phyloP scores from a whole-genome alignment of 768 basidiomycete species.

The Flagelloscypha sp. region DNA sequence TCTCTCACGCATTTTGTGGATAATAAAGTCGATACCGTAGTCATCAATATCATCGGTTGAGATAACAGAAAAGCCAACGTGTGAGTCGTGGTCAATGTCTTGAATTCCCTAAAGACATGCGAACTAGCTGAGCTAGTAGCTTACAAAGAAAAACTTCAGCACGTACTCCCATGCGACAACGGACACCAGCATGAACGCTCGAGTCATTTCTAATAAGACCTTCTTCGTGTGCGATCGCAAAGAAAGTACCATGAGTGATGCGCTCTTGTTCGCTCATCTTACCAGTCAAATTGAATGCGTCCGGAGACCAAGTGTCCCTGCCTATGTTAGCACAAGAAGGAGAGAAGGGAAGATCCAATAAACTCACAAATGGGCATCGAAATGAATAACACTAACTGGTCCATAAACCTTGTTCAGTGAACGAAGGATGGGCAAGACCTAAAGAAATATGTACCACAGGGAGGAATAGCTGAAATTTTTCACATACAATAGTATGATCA shows the following conservation, averaged over 20 bases:
- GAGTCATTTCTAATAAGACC: slow-evolving; percentile 71
- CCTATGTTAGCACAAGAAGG: slow-evolving; percentile 35
- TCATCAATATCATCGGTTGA: slow-evolving; percentile 82
- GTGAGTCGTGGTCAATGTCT: slow-evolving; percentile 73
- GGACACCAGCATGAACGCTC: slow-evolving; percentile 80
- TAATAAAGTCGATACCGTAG: slow-evolving; percentile 69
- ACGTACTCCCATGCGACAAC: slow-evolving; percentile 53
- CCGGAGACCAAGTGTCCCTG: slow-evolving; percentile 74
- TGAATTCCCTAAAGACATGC: slow-evolving; percentile 68
- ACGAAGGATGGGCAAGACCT: slow-evolving; percentile 45
- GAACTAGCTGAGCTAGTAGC: too few relatives aligned
- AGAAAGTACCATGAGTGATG: slow-evolving; percentile 86
- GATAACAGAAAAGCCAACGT: slow-evolving; percentile 73
- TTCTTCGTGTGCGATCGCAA: slow-evolving; percentile 81
- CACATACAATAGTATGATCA: slow-evolving; percentile 82
- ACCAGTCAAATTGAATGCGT: slow-evolving; percentile 58
- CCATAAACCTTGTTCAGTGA: slow-evolving; percentile 75
- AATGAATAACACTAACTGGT: slow-evolving; percentile 75
- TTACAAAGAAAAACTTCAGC: background rate
- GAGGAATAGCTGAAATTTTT: too few relatives aligned
- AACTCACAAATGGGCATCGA: slow-evolving; percentile 65
- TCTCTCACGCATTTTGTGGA: slow-evolving; percentile 69
- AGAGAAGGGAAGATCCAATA: slow-evolving; percentile 12
- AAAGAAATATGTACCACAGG: slow-evolving; percentile 22
- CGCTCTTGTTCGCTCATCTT: too few relatives aligned